Percentiles rank a stretch among this genome's conserved stretches.
Conservation (phyloP, 2,329 filamentous ascomycete species). For the Fonsecaea monophora region DNA sequence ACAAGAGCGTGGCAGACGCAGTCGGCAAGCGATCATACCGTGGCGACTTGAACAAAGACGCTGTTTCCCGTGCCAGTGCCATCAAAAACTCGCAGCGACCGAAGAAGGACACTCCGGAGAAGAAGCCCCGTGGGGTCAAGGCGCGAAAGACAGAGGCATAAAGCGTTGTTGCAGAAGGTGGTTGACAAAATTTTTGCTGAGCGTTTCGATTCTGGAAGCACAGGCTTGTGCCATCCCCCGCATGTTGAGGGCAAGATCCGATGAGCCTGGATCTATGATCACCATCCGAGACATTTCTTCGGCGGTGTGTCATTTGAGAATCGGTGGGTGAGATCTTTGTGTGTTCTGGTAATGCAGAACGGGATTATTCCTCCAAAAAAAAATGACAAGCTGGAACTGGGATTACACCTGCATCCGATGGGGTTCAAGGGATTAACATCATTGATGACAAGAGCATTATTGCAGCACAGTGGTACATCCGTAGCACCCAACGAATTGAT, state of each 20-base stretch:
- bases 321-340: neutral
- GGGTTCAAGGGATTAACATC: neutral
- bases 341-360: neutral
- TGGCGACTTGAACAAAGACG: slow-evolving; percentile 74
- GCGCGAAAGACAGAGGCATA: slow-evolving; percentile 68
- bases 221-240: neutral
- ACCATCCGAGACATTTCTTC: neutral
- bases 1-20: slow-evolving; percentile 82
- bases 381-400: neutral
- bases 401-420: neutral
- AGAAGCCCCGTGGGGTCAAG: slow-evolving; percentile 80
- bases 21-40: slow-evolving; percentile 87
- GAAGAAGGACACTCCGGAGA: slow-evolving; percentile 75
- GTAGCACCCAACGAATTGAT: slow-evolving; percentile 4
- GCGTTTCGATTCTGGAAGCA: neutral
- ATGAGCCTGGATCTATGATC: neutral
- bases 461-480: neutral
- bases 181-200: neutral
- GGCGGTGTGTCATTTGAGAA: slow-evolving; percentile 8
- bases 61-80: slow-evolving; percentile 85
- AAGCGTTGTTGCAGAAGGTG: neutral
- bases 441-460: slow-evolving; percentile 11
- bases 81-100: slow-evolving; percentile 79
- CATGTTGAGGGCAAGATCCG: neutral
- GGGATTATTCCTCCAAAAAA: neutral